Percentiles rank a stretch among this genome's conserved stretches.
These are phyloP conservation scores for Penicillium sp. DNA, from an alignment of 2,329 filamentous ascomycete species.

Conservation along the genomic window DNA sequence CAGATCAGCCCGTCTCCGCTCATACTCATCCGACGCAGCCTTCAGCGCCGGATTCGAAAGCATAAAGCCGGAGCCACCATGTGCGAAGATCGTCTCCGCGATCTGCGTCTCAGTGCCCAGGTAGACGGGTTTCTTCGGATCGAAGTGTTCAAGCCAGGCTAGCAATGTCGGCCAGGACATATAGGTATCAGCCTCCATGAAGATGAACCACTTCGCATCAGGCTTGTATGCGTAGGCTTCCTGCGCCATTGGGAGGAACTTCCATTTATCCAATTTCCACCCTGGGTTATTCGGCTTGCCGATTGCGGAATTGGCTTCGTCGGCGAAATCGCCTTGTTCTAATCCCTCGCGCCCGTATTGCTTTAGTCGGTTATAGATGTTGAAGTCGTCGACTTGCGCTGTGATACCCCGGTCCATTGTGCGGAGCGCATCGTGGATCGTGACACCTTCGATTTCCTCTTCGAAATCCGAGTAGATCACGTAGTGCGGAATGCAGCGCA, in stretches of 20 bases:
- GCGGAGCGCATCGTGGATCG: slow-evolving; percentile 53
- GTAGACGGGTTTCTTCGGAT: slow-evolving; percentile 52
- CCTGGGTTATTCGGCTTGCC: slow-evolving; percentile 50
- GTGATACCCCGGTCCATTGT: slow-evolving; percentile 44
- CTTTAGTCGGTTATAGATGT: slow-evolving; percentile 53
- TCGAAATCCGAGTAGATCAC: slow-evolving; percentile 62
- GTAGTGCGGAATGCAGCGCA: slow-evolving; percentile 57
- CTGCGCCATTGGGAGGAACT: slow-evolving; percentile 58
- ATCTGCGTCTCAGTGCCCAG: slow-evolving; percentile 57
- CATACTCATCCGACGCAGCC: slow-evolving; percentile 45
- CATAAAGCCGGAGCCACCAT: slow-evolving; percentile 56
- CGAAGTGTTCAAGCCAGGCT: slow-evolving; percentile 54
- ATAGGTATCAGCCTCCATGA: slow-evolving; percentile 62
- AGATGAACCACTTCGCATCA: slow-evolving; percentile 59
- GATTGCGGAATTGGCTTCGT: slow-evolving; percentile 40
- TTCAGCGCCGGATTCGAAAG: slow-evolving; percentile 54
- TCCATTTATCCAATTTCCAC: slow-evolving; percentile 60
- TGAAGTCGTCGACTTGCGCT: slow-evolving; percentile 49
- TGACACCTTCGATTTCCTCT: slow-evolving; percentile 52
- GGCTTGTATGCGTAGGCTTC: slow-evolving; percentile 47
- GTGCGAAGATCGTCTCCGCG: slow-evolving; percentile 52
- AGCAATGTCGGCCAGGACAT: slow-evolving; percentile 56
- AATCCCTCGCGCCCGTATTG: slow-evolving; percentile 46
- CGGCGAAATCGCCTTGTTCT: slow-evolving; percentile 36
- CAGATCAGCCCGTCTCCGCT: slow-evolving; percentile 42